These are phyloP conservation scores for Haplosporangium sp. DNA, from an alignment of 371 early-diverging fungal species.

Conservation along the genomic window DNA sequence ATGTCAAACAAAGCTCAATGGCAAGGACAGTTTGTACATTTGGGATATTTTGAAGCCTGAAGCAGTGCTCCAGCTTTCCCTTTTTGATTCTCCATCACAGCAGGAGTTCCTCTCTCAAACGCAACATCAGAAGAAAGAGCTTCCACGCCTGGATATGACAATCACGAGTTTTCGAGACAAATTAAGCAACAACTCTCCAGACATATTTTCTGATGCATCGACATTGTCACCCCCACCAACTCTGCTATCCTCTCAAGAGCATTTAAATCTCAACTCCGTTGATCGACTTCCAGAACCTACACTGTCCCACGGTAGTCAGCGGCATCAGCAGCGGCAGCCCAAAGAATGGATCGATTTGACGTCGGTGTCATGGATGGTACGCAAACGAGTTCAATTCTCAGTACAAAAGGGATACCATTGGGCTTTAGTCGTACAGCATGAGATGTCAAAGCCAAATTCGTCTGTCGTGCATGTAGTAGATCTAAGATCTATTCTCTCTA, in stretches of 20 bases:
- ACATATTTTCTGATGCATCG: constrained; percentile 20
- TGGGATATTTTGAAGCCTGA: constrained; percentile 38
- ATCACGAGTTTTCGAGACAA: background rate
- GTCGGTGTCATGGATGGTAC: constrained; percentile 30
- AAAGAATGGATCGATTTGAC: constrained; percentile 39
- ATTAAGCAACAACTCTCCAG: background rate
- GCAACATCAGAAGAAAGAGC: background rate
- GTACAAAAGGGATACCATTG: constrained; percentile 27
- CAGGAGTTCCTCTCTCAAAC: constrained; percentile 4
- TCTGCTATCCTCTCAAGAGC: constrained; percentile 7
- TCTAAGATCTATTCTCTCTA: constrained; percentile 14
- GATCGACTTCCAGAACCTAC: constrained; percentile 2
- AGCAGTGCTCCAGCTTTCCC: constrained; percentile 16
- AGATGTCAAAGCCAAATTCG: background rate
- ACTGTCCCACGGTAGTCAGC: background rate
- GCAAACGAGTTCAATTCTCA: constrained; percentile 24
- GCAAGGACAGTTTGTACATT: constrained; percentile 16
- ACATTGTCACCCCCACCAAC: constrained; percentile 32
- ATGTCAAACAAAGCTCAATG: constrained; percentile 15
- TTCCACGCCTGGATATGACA: background rate
- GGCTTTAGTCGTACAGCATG: constrained; percentile 31
- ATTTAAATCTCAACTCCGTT: background rate
- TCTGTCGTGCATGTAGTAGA: constrained; percentile 36
- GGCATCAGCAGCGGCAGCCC: constrained; percentile 3
- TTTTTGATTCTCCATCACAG: constrained; percentile 18